Percentiles rank a stretch among this genome's conserved stretches.
Conservation (phyloP, 768 basidiomycete genomes). For the Termitomyces bulborhizus region DNA sequence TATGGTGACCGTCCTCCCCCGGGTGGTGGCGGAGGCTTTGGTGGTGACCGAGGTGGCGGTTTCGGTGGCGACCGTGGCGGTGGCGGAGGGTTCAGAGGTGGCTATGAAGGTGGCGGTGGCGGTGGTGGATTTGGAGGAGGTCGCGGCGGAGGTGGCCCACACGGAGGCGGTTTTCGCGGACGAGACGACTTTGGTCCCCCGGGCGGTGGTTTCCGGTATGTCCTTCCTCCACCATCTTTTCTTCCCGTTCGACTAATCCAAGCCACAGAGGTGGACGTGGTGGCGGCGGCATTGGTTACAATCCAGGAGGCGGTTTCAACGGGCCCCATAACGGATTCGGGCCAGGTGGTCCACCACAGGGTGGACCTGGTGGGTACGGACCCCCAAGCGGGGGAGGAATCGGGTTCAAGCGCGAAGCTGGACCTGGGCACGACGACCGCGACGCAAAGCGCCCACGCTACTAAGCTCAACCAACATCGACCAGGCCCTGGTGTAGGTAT, state of each 20-base stretch:
- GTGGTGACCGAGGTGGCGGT: conserved; percentile 20
- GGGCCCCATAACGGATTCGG: conserved; percentile 48
- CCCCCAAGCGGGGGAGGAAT: conserved; percentile 41
- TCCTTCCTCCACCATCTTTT: not conserved
- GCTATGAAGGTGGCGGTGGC: conserved; percentile 35
- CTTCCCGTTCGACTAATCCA: conserved; percentile 7
- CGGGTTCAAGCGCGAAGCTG: conserved; percentile 69
- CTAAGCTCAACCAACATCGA: conserved; percentile 24
- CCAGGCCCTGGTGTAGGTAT: conserved; percentile 12
- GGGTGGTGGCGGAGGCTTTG: conserved; percentile 6
- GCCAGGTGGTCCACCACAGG: conserved; percentile 11
- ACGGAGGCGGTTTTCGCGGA: conserved; percentile 34
- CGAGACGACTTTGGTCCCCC: conserved; percentile 22
- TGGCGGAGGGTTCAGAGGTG: conserved; percentile 29
- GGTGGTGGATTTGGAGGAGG: conserved; percentile 24
- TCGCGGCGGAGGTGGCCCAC: conserved; percentile 26
- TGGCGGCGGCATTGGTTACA: conserved; percentile 70
- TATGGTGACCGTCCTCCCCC: conserved; percentile 34
- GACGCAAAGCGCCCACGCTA: conserved; percentile 79
- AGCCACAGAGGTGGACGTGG: conserved; percentile 52
- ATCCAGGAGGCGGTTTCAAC: conserved; percentile 51
- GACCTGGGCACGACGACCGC: conserved; percentile 74
- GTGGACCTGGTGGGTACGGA: conserved; percentile 32
- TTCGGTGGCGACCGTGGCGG: conserved; percentile 30
- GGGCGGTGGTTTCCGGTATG: conserved; percentile 47